Evolutionary conservation across 1,284 basidiomycete genomes (phyloP), one percentile per base, ranked within the genome.

Genomic region (Porodaedalea pini): DNA sequence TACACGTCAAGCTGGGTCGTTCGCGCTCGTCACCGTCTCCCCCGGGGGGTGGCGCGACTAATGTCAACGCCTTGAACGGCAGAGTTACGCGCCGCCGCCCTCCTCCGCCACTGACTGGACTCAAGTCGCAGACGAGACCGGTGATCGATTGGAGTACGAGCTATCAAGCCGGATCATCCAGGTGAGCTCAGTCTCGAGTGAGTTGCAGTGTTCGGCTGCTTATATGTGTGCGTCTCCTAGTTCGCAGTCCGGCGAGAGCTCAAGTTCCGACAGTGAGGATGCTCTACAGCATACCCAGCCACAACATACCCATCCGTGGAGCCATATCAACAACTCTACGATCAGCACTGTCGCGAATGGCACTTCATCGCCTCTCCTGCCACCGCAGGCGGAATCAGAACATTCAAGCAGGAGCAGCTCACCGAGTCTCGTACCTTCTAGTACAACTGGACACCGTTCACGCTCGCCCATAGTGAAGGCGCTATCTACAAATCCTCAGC

Each of bases 81-180:
- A 51, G 54, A 34, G 36, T 44, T 21, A 19, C 62, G 4, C 61
- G 56, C 32, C 59, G 62, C 40, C 64, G 58, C 21, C 62, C 64
- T 32, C 63, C 60, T 39, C 63, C 52, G 62, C 68, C 31, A 62
- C 63, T 50, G 63, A 23, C 25, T 50, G 53, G 29, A 15, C 40
- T 66, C 25, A 64, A 65, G 54, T 71, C 60, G 17, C 65, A 67
- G 13, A 62, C 67, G 34, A 57, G 62, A 34, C 69, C 67, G 62
- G 63, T 65, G 59, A 61, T 82, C 62, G 88, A 83, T 63, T 83
- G 88, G 83, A 91, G 87, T 65, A 90, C 89, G n/a, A 91, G 88
- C 64, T 91, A 91, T 70, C 85, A 88, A 60, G 88, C 84, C 17
- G 89, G 88, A 34, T 87, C 86, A 27, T 90, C 88, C 13, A 81